Conservation (phyloP, 345 rosid species). For the Draba incana region DNA sequence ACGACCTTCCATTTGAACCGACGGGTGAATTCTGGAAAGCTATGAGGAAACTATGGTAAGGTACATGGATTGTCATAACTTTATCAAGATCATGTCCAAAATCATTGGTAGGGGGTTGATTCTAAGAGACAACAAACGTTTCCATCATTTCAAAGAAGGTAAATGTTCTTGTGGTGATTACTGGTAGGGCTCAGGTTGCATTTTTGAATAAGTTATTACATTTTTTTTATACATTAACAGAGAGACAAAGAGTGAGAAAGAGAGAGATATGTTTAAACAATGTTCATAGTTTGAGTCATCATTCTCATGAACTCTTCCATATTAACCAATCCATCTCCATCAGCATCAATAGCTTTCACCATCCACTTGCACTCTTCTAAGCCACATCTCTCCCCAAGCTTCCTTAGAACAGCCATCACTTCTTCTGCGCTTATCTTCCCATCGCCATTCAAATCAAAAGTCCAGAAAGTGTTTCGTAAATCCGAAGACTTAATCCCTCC, state of each 20-base stretch:
- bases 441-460: constrained; percentile 70
- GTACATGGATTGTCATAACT: constrained; percentile 75
- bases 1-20: constrained; percentile 58
- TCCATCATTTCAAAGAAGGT: constrained; percentile 69
- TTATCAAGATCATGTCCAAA: constrained; percentile 81
- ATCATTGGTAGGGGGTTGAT: constrained; percentile 53
- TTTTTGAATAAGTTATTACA: not conserved
- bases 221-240: not conserved
- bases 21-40: constrained; percentile 68
- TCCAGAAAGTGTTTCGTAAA: constrained; percentile 62
- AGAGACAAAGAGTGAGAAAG: constrained; percentile 4
- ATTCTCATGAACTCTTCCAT: constrained; percentile 82
- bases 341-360: constrained; percentile 76
- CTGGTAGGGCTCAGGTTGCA: constrained; percentile 44
- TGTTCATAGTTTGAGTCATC: constrained; percentile 61
- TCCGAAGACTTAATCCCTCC: constrained; percentile 63
- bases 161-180: constrained; percentile 65
- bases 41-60: constrained; percentile 54
- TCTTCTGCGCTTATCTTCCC: constrained; percentile 89
- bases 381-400: constrained; percentile 81
- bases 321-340: constrained; percentile 74
- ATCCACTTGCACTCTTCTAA: constrained; percentile 72
- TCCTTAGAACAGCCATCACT: constrained; percentile 60
- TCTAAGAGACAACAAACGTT: constrained; percentile 80
- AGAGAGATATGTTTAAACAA: constrained; percentile 8